Evolutionary conservation across 441 rosid species (phyloP).

Genomic region (Pelargonium cotyledonis): DNA sequence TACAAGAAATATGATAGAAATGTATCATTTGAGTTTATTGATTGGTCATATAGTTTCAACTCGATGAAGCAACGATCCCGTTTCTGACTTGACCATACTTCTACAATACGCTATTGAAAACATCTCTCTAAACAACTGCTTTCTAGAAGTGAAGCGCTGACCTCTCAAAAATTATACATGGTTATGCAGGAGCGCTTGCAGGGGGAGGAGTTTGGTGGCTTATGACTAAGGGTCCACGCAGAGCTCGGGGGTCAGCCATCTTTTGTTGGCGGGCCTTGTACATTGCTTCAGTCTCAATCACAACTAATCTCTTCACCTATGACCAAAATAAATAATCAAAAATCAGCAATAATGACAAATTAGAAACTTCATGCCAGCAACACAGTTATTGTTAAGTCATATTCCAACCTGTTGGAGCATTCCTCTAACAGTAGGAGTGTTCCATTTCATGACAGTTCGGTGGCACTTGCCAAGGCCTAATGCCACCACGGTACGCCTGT

Average conservation of each 20-base stretch:
- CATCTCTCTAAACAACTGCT: background rate
- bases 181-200: constrained; percentile 32
- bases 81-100: background rate
- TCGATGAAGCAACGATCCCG: background rate
- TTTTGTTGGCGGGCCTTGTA: constrained; percentile 74
- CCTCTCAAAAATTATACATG: constrained; percentile 8
- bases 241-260: constrained; percentile 48
- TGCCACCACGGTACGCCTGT: constrained; percentile 89
- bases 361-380: constrained; percentile 1
- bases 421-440: constrained; percentile 79
- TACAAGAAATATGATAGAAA: background rate
- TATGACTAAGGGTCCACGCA: constrained; percentile 59
- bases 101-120: background rate
- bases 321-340: no score
- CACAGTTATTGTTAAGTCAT: background rate
- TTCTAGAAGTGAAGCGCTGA: constrained; percentile 12
- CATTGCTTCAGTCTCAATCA: constrained; percentile 91
- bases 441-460: constrained; percentile 72
- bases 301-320: constrained; percentile 84
- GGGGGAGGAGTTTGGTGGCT: constrained; percentile 41
- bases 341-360: no score
- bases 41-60: background rate
- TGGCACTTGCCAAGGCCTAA: constrained; percentile 81
- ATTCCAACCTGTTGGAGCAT: constrained; percentile 75
- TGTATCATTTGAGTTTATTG: background rate